A percentile compares a stretch with the other conserved stretches of the same genome.
Evolutionary conservation across 1,284 basidiomycete genomes (phyloP).

Genomic region (Papiliotrema terrestris): DNA sequence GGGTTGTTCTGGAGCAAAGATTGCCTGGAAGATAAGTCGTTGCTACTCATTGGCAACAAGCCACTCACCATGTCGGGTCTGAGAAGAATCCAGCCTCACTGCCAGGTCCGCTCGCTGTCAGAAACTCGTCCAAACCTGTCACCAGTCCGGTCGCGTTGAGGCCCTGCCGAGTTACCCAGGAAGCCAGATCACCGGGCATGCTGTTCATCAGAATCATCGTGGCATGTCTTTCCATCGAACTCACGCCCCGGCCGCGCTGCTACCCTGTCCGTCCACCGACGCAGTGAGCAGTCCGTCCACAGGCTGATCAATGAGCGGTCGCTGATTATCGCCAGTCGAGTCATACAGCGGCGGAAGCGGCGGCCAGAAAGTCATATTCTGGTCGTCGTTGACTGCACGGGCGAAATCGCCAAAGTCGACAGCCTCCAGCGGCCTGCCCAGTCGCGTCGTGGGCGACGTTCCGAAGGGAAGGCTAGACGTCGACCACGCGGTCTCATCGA

Average conservation of each 20-base stretch:
- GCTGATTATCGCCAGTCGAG: background rate
- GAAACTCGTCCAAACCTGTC: background rate
- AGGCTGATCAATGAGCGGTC: too few species aligned
- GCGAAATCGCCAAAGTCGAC: constrained; percentile 16
- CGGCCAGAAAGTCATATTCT: constrained; percentile 13
- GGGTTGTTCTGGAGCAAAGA: background rate
- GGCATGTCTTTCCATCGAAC: background rate
- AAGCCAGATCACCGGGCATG: background rate
- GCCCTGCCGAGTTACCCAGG: background rate
- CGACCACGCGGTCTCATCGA: background rate
- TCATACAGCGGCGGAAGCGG: constrained; percentile 2
- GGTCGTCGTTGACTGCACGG: constrained; percentile 7
- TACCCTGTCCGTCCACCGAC: background rate
- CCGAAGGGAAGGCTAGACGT: background rate
- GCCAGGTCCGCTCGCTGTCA: background rate
- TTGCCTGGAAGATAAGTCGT: background rate
- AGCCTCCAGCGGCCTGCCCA: constrained; percentile 1
- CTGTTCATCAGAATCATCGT: background rate
- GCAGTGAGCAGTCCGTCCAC: too few species aligned
- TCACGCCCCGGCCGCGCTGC: background rate
- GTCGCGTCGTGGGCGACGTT: background rate
- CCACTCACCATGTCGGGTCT: background rate
- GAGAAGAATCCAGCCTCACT: background rate
- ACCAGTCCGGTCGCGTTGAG: background rate
- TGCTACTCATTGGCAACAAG: too few species aligned